Evolutionary conservation across 257 asterid species (phyloP).

Genomic region (Knoxia roxburghii): DNA sequence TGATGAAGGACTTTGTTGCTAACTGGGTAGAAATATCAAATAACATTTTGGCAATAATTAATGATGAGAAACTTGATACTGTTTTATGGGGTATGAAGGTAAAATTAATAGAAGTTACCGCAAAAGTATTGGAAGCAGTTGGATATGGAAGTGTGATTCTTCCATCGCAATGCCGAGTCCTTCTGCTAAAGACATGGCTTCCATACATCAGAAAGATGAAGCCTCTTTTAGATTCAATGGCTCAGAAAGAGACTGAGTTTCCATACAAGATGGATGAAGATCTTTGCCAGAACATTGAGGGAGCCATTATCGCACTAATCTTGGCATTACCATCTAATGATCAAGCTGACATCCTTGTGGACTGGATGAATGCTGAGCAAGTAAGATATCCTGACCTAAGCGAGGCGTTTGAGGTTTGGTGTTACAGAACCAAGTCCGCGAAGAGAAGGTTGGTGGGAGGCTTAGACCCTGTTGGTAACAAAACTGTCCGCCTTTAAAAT

Average conservation of each 20-base stretch:
- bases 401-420: constrained; percentile 87
- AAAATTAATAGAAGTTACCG: constrained; percentile 51
- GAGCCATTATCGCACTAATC: constrained; percentile 65
- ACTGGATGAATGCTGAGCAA: constrained; percentile 60
- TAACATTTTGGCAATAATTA: constrained; percentile 25
- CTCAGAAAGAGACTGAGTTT: constrained; percentile 28
- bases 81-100: constrained; percentile 51
- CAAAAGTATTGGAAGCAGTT: constrained; percentile 70
- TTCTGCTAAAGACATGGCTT: constrained; percentile 56
- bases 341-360: constrained; percentile 65
- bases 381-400: constrained; percentile 66
- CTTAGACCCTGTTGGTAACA: constrained; percentile 27
- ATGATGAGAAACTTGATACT: constrained; percentile 36
- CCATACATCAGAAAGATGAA: constrained; percentile 62
- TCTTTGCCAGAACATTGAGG: constrained; percentile 61
- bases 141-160: constrained; percentile 72
- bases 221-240: constrained; percentile 45
- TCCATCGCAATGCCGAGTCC: constrained; percentile 52
- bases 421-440: constrained; percentile 72
- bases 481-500: constrained; percentile 33
- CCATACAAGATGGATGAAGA: constrained; percentile 65
- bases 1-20: constrained; percentile 56
- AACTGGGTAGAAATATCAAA: constrained; percentile 54
- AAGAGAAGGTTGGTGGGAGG: constrained; percentile 60
- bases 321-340: constrained; percentile 65